A percentile compares a stretch with the other conserved stretches of the same genome.
Conservation (phyloP, 441 rosid genomes). For the Jatropha podagrica region DNA sequence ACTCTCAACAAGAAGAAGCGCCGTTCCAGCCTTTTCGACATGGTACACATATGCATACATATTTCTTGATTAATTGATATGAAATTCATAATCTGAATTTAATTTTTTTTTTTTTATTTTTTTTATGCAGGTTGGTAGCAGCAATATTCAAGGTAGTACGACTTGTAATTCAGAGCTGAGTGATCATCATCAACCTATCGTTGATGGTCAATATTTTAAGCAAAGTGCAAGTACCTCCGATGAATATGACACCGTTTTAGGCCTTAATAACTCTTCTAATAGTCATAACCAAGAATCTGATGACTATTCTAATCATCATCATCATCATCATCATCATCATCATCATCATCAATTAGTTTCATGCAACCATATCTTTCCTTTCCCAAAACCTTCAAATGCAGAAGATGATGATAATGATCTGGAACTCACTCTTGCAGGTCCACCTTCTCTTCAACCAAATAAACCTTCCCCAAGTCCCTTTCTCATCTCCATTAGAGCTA, state of each 20-base stretch:
- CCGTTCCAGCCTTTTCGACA: slow-evolving; percentile 82
- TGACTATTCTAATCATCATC: not conserved
- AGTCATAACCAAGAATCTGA: slow-evolving; percentile 20
- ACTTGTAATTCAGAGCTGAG: slow-evolving; percentile 18
- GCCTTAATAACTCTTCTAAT: not conserved
- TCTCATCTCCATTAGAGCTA: slow-evolving; percentile 43
- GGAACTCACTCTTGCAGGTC: slow-evolving; percentile 62
- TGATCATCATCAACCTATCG: not conserved
- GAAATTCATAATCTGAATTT: no score
- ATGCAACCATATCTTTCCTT: slow-evolving; percentile 15
- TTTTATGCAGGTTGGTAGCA: slow-evolving; percentile 26
- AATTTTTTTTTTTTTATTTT: not conserved
- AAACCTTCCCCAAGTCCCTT: slow-evolving; percentile 29
- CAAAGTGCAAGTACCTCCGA: not conserved
- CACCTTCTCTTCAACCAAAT: slow-evolving; percentile 31
- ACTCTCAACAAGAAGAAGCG: slow-evolving; percentile 69
- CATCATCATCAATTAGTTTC: slow-evolving; percentile 19
- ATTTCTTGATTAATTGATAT: not conserved
- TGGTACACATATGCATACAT: slow-evolving; percentile 29
- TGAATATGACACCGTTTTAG: not conserved
- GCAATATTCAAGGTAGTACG: slow-evolving; percentile 19
- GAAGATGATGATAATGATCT: slow-evolving; percentile 32
- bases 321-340: not conserved
- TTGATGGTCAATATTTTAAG: not conserved
- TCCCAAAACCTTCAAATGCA: slow-evolving; percentile 24